Percentiles rank a stretch among this genome's conserved stretches.
These are phyloP conservation scores for Cytospora schulzeri DNA, from an alignment of 2,329 filamentous ascomycete genomes.

Conservation along the genomic window DNA sequence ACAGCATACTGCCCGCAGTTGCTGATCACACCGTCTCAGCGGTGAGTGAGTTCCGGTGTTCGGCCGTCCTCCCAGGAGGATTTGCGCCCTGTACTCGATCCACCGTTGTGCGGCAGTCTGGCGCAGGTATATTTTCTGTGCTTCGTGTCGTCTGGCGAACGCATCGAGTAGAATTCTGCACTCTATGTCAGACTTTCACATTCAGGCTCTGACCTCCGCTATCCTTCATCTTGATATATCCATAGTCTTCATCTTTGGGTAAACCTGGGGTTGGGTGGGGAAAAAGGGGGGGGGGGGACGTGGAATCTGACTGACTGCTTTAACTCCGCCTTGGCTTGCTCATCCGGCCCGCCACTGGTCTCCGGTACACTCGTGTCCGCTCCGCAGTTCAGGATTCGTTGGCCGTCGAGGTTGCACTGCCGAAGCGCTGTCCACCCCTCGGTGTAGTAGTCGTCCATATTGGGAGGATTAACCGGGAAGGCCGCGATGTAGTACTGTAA, in stretches of 20 bases:
- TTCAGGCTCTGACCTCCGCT: slow-evolving; percentile 3
- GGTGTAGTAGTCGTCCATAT: slow-evolving; percentile 62
- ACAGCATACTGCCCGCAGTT: slow-evolving; percentile 56
- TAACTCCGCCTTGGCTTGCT: slow-evolving; percentile 64
- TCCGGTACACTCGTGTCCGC: slow-evolving; percentile 62
- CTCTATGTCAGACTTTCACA: slow-evolving; percentile 1
- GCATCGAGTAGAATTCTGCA: slow-evolving; percentile 60
- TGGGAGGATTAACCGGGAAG: slow-evolving; percentile 54
- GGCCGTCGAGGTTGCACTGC: slow-evolving; percentile 64
- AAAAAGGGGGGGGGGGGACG: slow-evolving; percentile 25
- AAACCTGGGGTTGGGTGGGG: background rate
- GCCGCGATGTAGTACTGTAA: slow-evolving; percentile 65
- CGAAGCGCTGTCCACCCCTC: slow-evolving; percentile 64
- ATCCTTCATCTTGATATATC: background rate
- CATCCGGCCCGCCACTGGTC: slow-evolving; percentile 54
- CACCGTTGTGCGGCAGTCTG: slow-evolving; percentile 63
- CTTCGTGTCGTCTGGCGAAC: slow-evolving; percentile 63
- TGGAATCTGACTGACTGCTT: slow-evolving; percentile 56
- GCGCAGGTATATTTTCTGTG: slow-evolving; percentile 64
- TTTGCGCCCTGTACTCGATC: slow-evolving; percentile 55
- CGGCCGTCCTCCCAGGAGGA: slow-evolving; percentile 56
- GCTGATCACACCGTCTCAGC: slow-evolving; percentile 57
- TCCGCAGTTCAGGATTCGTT: slow-evolving; percentile 65
- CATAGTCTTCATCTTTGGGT: slow-evolving; percentile 19
- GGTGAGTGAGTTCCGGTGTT: slow-evolving; percentile 49